A percentile compares a stretch with the other conserved stretches of the same genome.
Conservation (phyloP, 805 yeast species). For the Candida sonorensis region DNA sequence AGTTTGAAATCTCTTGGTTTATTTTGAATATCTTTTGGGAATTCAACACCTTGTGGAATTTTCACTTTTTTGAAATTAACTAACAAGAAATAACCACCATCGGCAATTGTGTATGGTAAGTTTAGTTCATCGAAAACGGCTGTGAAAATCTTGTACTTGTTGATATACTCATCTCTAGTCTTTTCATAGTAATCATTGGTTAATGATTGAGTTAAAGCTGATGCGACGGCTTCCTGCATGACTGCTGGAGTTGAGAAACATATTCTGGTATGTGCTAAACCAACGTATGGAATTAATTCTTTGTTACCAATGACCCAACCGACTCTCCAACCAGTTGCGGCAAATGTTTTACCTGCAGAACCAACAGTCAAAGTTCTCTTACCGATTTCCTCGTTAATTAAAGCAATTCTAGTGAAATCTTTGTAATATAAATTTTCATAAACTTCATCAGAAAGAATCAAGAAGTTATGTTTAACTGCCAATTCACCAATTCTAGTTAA, state of each 20-base stretch:
- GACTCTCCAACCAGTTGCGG: conserved; percentile 99
- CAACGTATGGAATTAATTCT: conserved; percentile 72
- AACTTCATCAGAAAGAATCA: conserved; percentile 88
- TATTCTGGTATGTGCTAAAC: conserved; percentile 90
- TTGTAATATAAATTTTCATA: conserved; percentile 83
- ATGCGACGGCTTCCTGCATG: conserved; percentile 85
- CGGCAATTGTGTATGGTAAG: conserved; percentile 83
- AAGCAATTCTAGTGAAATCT: conserved; percentile 76
- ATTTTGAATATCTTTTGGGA: conserved; percentile 59
- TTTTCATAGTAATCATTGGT: conserved; percentile 58
- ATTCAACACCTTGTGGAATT: conserved; percentile 56
- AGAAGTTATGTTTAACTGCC: conserved; percentile 78
- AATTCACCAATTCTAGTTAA: conserved; percentile 67
- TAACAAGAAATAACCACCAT: conserved; percentile 88
- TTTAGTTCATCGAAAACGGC: conserved; percentile 78
- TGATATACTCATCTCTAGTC: conserved; percentile 60
- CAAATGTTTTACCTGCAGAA: conserved; percentile 95
- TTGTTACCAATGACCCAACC: conserved; percentile 92
- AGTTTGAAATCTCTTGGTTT: conserved; percentile 82
- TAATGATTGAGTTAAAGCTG: conserved; percentile 60
- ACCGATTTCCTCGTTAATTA: conserved; percentile 70
- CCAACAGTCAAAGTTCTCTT: conserved; percentile 85
- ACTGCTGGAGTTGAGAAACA: conserved; percentile 91
- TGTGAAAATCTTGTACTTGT: conserved; percentile 69
- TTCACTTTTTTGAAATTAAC: conserved; percentile 82